Base-by-base conservation (phyloP, 768 basidiomycete genomes). In the Suillus occidentalis region DNA sequence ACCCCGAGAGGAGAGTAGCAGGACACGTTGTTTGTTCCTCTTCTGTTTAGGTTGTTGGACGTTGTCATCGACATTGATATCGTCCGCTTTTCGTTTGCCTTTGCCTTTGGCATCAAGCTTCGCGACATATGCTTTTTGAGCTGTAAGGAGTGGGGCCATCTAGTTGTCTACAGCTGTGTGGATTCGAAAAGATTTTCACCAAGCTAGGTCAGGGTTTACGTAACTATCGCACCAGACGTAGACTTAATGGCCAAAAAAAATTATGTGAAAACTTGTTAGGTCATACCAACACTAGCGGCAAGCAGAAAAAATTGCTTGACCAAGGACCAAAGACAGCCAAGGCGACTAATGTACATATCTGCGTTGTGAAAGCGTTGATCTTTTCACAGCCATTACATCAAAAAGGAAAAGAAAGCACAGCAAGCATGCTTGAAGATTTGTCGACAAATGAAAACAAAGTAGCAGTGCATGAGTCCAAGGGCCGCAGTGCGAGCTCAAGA, bases 11-110 rank as follows among this genome's bases (percentile, higher is more conserved):
- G 92, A 94, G 59, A 98, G 86, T 71, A 99, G 75, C 61, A 99
- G 81, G 7, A 98, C 96, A 67, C 96, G 87, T 82, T 99, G 97
- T 84, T 95, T 97, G 82, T 98, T 96, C 76, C 87, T 88, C 79
- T 87, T 88, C 75, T 79, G 83, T 73, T 85, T 87, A 18, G 80
- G 73, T 8, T 70, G 72, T 42, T 73, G 70, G 6, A 72, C 66
- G 31, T 73, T 78, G 45, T 82, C 83, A 22, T 91, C 86, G 74
- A 82, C 84, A 65, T 88, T 87, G 69, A 86, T 81, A 8, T 83
- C 85, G 63, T 87, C 87, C 42, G 83, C 82, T 72, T 89, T 91
- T 66, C 89, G 83, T 74, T 92, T 90, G 22, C 77, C 78, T 67
- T 85, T 87, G 20, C 70, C 63, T 63, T 77, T 81, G 34, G 72